These are phyloP conservation scores for Aspergillus brunneoviolaceus DNA, from an alignment of 2,329 filamentous ascomycete species.

Conservation along the genomic window DNA sequence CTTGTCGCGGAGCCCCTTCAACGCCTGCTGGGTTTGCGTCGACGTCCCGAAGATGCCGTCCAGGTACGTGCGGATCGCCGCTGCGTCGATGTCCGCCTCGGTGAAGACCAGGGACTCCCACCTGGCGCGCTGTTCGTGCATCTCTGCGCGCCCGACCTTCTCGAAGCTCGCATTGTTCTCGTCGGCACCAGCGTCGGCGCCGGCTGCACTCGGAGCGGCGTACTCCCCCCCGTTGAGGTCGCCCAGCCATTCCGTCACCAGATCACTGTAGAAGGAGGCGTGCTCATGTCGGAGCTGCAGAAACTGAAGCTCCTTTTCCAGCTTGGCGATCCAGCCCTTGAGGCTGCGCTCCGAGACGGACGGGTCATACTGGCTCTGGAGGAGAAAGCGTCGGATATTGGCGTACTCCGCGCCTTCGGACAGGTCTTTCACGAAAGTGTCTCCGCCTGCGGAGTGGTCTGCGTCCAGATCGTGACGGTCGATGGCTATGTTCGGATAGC, in stretches of 20 bases:
- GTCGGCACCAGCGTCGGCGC: conserved; percentile 26
- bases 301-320: conserved; percentile 51
- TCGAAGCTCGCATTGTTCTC: conserved; percentile 44
- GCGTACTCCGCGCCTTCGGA: conserved; percentile 30
- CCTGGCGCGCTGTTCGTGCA: conserved; percentile 52
- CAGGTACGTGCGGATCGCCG: conserved; percentile 52
- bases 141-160: conserved; percentile 52
- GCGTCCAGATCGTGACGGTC: conserved; percentile 35
- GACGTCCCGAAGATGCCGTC: conserved; percentile 50
- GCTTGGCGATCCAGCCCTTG: conserved; percentile 46
- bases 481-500: conserved; percentile 35
- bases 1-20: conserved; percentile 43
- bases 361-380: conserved; percentile 55
- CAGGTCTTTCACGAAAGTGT: conserved; percentile 16
- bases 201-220: conserved; percentile 17
- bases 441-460: conserved; percentile 12
- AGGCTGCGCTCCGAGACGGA: conserved; percentile 52
- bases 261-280: conserved; percentile 55
- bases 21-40: conserved; percentile 41
- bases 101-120: conserved; percentile 61
- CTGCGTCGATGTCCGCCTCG: conserved; percentile 44
- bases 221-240: conserved; percentile 28
- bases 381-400: conserved; percentile 53
- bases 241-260: conserved; percentile 57
- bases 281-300: conserved; percentile 57